Percentiles rank a stretch among this genome's conserved stretches.
phyloP scores from a whole-genome alignment of 1,284 basidiomycete species.

The Polyporus tsugae region DNA sequence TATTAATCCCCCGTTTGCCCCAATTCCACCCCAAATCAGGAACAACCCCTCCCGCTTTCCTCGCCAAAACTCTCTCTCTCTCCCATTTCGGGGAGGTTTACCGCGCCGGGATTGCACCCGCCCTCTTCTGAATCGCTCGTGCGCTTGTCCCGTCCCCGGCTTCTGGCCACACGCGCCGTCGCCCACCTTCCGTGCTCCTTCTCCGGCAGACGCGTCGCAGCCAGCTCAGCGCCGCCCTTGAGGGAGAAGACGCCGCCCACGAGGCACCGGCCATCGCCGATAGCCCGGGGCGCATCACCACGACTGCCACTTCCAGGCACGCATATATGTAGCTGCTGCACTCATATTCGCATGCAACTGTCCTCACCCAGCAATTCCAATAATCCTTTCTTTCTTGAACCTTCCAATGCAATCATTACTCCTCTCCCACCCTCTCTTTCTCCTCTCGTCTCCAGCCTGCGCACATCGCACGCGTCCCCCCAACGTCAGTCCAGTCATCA shows the following conservation, averaged over 20 bases:
- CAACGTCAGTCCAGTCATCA: slow-evolving; percentile 18
- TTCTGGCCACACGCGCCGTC: not conserved
- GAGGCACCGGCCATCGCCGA: slow-evolving; percentile 33
- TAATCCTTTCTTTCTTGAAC: slow-evolving; percentile 17
- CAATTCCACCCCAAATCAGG: slow-evolving; percentile 14
- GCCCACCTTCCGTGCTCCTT: not conserved
- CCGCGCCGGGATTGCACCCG: not conserved
- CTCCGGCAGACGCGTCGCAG: slow-evolving; percentile 1
- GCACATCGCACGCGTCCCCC: not conserved
- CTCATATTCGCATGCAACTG: slow-evolving; percentile 5
- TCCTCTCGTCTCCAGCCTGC: not conserved
- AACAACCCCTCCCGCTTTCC: slow-evolving; percentile 10
- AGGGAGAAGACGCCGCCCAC: slow-evolving; percentile 10
- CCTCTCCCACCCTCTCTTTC: slow-evolving; percentile 1
- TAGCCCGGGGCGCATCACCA: slow-evolving; percentile 23
- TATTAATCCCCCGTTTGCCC: slow-evolving; percentile 31
- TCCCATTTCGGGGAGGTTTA: not conserved
- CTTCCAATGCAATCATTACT: not conserved
- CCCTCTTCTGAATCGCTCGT: not conserved
- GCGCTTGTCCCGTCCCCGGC: not conserved
- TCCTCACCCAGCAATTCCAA: not conserved
- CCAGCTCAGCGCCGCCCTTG: not conserved
- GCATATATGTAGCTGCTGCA: not conserved
- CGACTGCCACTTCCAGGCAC: slow-evolving; percentile 31
- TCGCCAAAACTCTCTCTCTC: not conserved